These are phyloP conservation scores for Syzygium malaccense DNA, from an alignment of 441 rosid genomes.

Conservation along the genomic window DNA sequence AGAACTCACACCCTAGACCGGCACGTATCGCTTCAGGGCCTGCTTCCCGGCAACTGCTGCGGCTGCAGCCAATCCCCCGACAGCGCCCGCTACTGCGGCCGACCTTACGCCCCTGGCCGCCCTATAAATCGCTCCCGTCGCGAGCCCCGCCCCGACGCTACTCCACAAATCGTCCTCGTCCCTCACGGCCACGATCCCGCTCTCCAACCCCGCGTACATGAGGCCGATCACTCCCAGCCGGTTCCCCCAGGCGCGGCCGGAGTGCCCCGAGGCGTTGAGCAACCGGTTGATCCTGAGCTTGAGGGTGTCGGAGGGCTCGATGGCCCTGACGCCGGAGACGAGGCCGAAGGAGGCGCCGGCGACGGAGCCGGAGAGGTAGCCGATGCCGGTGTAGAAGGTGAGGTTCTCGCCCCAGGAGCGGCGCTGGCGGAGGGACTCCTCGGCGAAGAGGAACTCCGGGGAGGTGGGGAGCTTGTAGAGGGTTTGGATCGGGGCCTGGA, in stretches of 20 bases:
- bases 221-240: conserved; percentile 70
- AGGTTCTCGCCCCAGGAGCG: conserved; percentile 97
- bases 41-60: conserved; percentile 77
- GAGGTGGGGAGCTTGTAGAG: conserved; percentile 87
- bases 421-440: conserved; percentile 73
- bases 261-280: conserved; percentile 69
- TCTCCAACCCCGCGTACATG: conserved; percentile 73
- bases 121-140: conserved; percentile 78
- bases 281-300: conserved; percentile 79
- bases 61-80: conserved; percentile 83
- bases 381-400: conserved; percentile 82
- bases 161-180: conserved; percentile 92
- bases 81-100: conserved; percentile 94
- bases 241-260: conserved; percentile 84
- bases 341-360: conserved; percentile 56
- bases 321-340: conserved; percentile 44
- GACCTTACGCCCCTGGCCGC: conserved; percentile 91
- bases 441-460: conserved; percentile 87
- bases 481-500: conserved; percentile 40
- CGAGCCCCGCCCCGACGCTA: conserved; percentile 83
- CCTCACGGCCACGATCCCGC: conserved; percentile 50
- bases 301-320: conserved; percentile 66
- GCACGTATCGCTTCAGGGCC: conserved; percentile 68
- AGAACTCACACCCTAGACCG: conserved; percentile 8
- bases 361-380: conserved; percentile 62